phyloP scores from a whole-genome alignment of 2,329 filamentous ascomycete species.

The Sporothrix luriei region DNA sequence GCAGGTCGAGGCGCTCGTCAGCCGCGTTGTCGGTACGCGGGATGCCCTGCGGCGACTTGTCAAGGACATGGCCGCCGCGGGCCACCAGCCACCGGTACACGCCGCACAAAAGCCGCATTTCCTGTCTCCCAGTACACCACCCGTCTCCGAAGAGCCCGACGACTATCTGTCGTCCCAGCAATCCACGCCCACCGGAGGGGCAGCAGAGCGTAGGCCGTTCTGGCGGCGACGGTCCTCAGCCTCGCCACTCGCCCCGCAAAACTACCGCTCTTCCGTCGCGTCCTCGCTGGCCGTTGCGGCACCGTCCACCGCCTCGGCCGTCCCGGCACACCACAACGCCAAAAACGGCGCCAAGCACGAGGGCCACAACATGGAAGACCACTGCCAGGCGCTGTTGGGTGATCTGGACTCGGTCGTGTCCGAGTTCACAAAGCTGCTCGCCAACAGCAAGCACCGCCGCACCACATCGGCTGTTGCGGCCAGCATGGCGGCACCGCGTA shows the following conservation, averaged over 20 bases:
- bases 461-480: slow-evolving; percentile 51
- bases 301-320: slow-evolving; percentile 38
- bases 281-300: slow-evolving; percentile 50
- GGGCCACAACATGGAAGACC: slow-evolving; percentile 72
- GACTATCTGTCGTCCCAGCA: slow-evolving; percentile 59
- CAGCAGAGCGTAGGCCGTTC: slow-evolving; percentile 70
- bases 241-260: slow-evolving; percentile 48
- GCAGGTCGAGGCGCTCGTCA: slow-evolving; percentile 81
- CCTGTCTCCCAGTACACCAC: slow-evolving; percentile 48
- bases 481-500: slow-evolving; percentile 46
- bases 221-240: slow-evolving; percentile 86
- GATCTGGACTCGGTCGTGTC: slow-evolving; percentile 82
- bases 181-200: slow-evolving; percentile 36
- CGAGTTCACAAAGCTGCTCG: slow-evolving; percentile 77
- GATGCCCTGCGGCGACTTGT: slow-evolving; percentile 86
- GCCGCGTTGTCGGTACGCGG: slow-evolving; percentile 80
- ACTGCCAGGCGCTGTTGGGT: slow-evolving; percentile 78
- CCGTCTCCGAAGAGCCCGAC: slow-evolving; percentile 54
- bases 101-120: slow-evolving; percentile 39
- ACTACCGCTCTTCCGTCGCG: slow-evolving; percentile 46
- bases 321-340: not conserved
- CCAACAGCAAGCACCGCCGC: slow-evolving; percentile 77
- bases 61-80: slow-evolving; percentile 69
- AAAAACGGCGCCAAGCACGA: slow-evolving; percentile 45
- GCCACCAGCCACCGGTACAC: not conserved